A percentile compares a stretch with the other conserved stretches of the same genome.
These are phyloP conservation scores for Dentipellis fragilis DNA, from an alignment of 768 basidiomycete species.

Conservation along the genomic window DNA sequence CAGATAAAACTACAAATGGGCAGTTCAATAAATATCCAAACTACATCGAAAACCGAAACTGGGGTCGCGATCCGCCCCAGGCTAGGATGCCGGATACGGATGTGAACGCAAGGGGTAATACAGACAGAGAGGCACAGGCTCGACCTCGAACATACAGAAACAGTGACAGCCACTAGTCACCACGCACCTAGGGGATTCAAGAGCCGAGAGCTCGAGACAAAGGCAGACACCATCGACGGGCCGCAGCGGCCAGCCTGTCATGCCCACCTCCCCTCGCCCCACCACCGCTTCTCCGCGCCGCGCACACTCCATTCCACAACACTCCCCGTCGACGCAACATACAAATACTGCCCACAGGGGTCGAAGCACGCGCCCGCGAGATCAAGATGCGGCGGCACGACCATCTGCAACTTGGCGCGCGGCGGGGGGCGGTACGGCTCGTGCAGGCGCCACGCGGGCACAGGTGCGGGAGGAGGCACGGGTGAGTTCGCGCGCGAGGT, in stretches of 20 bases:
- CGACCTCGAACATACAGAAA: too few species aligned
- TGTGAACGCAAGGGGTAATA: too few species aligned
- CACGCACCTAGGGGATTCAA: too few species aligned
- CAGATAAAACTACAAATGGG: too few species aligned
- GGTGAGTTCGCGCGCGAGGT: conserved; percentile 40
- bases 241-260: conserved; percentile 18
- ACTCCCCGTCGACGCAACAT: conserved; percentile 54
- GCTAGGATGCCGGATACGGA: too few species aligned
- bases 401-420: not conserved
- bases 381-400: conserved; percentile 31
- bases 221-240: too few species aligned
- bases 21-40: too few species aligned
- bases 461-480: conserved; percentile 30
- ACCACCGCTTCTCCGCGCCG: conserved; percentile 68
- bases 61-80: too few species aligned
- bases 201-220: too few species aligned
- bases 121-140: too few species aligned
- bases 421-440: conserved; percentile 1
- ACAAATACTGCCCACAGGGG: conserved; percentile 54
- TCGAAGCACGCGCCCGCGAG: conserved; percentile 71
- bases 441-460: conserved; percentile 3
- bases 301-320: conserved; percentile 72
- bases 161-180: too few species aligned
- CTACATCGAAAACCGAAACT: too few species aligned
- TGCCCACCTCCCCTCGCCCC: conserved; percentile 40